These are phyloP conservation scores for Euphorbia schlechtendalii DNA, from an alignment of 441 rosid genomes.

Conservation along the genomic window DNA sequence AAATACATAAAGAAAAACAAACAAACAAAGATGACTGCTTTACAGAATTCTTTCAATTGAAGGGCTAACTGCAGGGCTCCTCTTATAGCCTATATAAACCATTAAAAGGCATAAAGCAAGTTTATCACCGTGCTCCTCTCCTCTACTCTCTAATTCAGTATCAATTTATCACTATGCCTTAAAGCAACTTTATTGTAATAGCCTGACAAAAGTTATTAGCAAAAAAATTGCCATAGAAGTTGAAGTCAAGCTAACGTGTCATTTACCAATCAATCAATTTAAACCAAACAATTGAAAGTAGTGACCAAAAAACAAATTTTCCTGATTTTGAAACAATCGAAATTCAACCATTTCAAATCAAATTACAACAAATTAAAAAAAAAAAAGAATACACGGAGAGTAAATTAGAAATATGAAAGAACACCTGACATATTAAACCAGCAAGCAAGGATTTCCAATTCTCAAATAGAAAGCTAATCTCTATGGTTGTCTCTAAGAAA, in stretches of 20 bases:
- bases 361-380: too few species aligned
- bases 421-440: constrained; percentile 70
- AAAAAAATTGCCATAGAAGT: neutral
- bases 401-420: too few species aligned
- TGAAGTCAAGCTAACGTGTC: constrained; percentile 11
- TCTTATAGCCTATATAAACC: too few species aligned
- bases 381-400: too few species aligned
- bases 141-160: too few species aligned
- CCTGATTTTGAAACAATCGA: neutral
- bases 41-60: constrained; percentile 16
- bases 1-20: neutral
- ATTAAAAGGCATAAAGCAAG: too few species aligned
- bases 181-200: constrained; percentile 11
- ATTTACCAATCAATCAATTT: constrained; percentile 4
- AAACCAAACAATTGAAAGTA: too few species aligned
- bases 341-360: neutral
- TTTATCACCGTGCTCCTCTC: too few species aligned
- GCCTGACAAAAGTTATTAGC: neutral
- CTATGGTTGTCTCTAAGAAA: constrained; percentile 68
- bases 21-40: too few species aligned
- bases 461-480: constrained; percentile 73
- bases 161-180: constrained; percentile 4
- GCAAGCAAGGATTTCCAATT: constrained; percentile 91
- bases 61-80: constrained; percentile 19
- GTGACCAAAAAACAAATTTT: neutral